Evolutionary conservation across 2,329 filamentous ascomycete species (phyloP).

Genomic region (Fusarium tanahbumbuense): DNA sequence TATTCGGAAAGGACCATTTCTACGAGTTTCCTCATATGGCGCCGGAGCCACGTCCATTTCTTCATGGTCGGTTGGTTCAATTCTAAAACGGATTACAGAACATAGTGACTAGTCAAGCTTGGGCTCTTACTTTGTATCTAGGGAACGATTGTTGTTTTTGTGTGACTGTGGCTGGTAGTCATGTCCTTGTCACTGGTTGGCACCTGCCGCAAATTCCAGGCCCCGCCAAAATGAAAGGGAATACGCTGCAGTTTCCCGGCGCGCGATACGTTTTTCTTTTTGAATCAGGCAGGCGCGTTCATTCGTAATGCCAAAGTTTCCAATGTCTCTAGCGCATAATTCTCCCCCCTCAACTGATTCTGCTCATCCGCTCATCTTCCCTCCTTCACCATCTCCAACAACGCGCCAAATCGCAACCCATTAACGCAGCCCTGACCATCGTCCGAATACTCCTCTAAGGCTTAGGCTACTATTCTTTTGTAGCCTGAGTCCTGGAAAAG

Average conservation of each 20-base stretch:
- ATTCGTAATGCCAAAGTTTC: too few species aligned
- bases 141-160: not conserved
- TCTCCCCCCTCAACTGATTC: rapidly evolving
- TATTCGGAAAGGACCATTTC: not conserved
- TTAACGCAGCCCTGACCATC: not conserved
- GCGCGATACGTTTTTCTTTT: too few species aligned
- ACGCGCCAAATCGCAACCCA: not conserved
- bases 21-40: not conserved
- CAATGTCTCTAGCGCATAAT: too few species aligned
- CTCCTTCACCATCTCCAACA: not conserved
- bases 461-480: not conserved
- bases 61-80: not conserved
- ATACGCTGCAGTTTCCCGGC: too few species aligned
- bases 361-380: not conserved
- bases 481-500: too few species aligned
- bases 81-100: too few species aligned
- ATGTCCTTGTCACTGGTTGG: not conserved
- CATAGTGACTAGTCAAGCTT: too few species aligned
- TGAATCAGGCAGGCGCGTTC: too few species aligned
- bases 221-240: too few species aligned
- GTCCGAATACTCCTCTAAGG: too few species aligned
- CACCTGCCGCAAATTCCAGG: not conserved
- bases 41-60: not conserved
- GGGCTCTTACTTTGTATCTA: too few species aligned
- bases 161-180: not conserved